Base-by-base conservation (phyloP, 2,329 filamentous ascomycete species). In the Sporothrix brunneoviolacea region DNA sequence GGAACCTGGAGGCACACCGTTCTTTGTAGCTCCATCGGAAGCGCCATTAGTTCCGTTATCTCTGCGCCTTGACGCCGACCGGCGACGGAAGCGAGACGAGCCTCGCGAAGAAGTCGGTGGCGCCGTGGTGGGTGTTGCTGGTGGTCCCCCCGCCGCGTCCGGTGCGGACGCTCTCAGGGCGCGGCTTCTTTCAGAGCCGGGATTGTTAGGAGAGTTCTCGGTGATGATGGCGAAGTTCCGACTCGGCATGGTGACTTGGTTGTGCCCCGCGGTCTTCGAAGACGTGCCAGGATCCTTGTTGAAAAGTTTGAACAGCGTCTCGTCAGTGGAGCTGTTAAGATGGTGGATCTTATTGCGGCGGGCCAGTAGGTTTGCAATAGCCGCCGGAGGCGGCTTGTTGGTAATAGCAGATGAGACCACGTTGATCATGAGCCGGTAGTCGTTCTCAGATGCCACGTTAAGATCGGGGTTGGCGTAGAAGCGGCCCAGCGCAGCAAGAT, bases 361-460 rank as follows among this genome's bases (percentile, higher is more conserved):
- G 52, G 95, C 91, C 48, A 98, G 77, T 42, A 95, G 80, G 65
- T 98, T 95, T 10, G 90, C 90, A 62, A 98, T 86, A 59, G 70
- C 91, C 65, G 85, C 82, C 1, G 91, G 89, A 13, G 91, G 89
- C 3, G 93, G 93, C 60, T 91, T 91, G 65, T 98, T 96, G 58
- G 94, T 91, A 61, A 98, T 97, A 28, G 91, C 91, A 1, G 91
- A 96, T 6, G 90, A 95, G 48, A 97, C 79, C 18, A 98, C 78
- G 62, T 98, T 98, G 45, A 84, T 86, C 82, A 98, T 97, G 67
- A 97, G 97, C 50, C 93, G 82, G 64, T 89, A 86, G 66, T 98
- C 93, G 53, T 84, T 77, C 63, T 91, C 86, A 50, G 83, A 85
- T 1, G 88, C 77, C 30, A 95, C 77, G 48, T 83, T 77, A 39